Percentiles rank a stretch among this genome's conserved stretches.
phyloP scores from a whole-genome alignment of 805 yeast species.

The Candida caryicola region DNA sequence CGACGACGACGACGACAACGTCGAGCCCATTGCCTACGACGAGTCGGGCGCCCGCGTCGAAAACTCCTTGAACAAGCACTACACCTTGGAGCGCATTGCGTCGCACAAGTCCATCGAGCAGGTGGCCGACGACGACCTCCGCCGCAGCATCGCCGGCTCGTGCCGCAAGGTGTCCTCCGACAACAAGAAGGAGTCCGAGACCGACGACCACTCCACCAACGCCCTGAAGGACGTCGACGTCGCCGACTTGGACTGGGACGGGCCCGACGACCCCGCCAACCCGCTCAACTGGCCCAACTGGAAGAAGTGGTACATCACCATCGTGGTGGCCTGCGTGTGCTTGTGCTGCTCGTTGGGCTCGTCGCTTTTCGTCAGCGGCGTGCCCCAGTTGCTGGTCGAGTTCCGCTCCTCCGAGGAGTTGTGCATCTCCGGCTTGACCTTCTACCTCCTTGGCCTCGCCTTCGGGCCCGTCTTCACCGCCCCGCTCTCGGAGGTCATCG shows the following conservation, averaged over 20 bases:
- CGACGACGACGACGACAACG: slow-evolving; percentile 1
- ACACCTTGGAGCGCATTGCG: slow-evolving; percentile 18
- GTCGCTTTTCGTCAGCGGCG: slow-evolving; percentile 65
- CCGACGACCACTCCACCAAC: neutral
- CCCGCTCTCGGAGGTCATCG: slow-evolving; percentile 67
- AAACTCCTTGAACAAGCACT: slow-evolving; percentile 14
- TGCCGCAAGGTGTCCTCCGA: neutral
- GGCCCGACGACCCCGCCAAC: slow-evolving; percentile 56
- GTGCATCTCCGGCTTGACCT: slow-evolving; percentile 64
- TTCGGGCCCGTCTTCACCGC: slow-evolving; percentile 70
- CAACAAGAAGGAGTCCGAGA: neutral
- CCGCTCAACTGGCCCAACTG: slow-evolving; percentile 67
- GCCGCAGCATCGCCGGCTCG: slow-evolving; percentile 1
- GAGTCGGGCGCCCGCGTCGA: slow-evolving; percentile 10
- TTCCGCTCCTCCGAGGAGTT: slow-evolving; percentile 59
- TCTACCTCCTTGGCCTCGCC: slow-evolving; percentile 69
- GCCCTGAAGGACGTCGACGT: slow-evolving; percentile 11
- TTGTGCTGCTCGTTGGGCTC: slow-evolving; percentile 74
- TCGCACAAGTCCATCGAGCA: slow-evolving; percentile 18
- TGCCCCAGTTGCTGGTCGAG: slow-evolving; percentile 47
- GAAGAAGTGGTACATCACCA: slow-evolving; percentile 65
- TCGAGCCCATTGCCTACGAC: slow-evolving; percentile 3
- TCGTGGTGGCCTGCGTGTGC: slow-evolving; percentile 63
- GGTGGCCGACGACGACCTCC: slow-evolving; percentile 14
- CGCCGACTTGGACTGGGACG: slow-evolving; percentile 52